Base-by-base conservation (phyloP, 2,329 filamentous ascomycete genomes). In the Aspergillus fructus region DNA sequence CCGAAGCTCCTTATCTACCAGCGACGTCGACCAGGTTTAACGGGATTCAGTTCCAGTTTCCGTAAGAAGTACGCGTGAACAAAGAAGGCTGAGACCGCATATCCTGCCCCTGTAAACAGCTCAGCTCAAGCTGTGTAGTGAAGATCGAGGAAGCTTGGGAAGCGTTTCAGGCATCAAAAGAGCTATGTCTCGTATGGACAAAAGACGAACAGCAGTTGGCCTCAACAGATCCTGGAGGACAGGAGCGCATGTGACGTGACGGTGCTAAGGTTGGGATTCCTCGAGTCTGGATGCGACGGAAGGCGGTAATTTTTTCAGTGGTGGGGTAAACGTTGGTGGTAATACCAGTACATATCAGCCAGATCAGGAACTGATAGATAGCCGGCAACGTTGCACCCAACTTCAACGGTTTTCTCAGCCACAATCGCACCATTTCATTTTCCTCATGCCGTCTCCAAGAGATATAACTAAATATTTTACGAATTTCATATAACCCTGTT, bases 221-320 rank as follows among this genome's bases (percentile, higher is more conserved):
- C 43, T 34, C 23, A 54, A 48, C 50, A 46, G 34, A 54, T 41
- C 43, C 19, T 46, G 43, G 33, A 54, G 39, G 34, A 21, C 15
- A 54, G 43, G 41, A 54, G 43, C 51, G 51, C 51, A 54, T 54
- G 51, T 54, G 51, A 54, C 51, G 51, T 54, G 43, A 54, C 34
- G 41, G 51, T 33, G 51, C 51, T 54, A 34, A 50, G 48, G 40
- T 37, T 50, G 49, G 49, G 33, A n/a, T n/a, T 37, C 34, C 15
- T n/a, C 12, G 27, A 30, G 9, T 46, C 42, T 33, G 27, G 30
- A 34, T 42, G 33, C 33, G 27, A 40, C 43, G 33, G 51, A 23
- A n/a, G 37, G 39, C 24, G 21, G 33, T 54, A 46, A 45, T 48
- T 48, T 54, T 48, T 45, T 47, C 34, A 6, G 13, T 40, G 43